Percentiles rank a stretch among this genome's conserved stretches.
These are phyloP conservation scores for Fusarium sp. DNA, from an alignment of 2,329 filamentous ascomycete species.

Conservation along the genomic window DNA sequence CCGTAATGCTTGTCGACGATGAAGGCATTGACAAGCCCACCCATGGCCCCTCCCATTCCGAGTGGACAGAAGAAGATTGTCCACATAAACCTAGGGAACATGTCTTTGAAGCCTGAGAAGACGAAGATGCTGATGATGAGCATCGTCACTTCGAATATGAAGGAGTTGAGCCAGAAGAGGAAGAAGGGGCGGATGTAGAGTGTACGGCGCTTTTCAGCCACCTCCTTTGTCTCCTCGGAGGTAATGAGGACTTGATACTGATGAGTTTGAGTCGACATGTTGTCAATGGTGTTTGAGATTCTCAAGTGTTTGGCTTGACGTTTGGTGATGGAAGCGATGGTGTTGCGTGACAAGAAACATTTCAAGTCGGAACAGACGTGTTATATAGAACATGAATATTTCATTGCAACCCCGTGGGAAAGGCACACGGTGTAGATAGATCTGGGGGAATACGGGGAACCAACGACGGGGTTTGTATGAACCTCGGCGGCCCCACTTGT, in stretches of 20 bases:
- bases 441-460: background rate
- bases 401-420: background rate
- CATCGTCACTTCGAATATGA: conserved; percentile 20
- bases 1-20: background rate
- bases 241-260: background rate
- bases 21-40: background rate
- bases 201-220: conserved; percentile 16
- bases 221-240: background rate
- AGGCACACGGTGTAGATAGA: background rate
- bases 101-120: conserved; percentile 5
- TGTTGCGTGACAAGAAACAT: background rate
- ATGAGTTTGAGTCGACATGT: background rate
- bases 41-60: background rate
- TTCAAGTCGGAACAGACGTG: background rate
- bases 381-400: background rate
- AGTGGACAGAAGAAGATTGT: background rate
- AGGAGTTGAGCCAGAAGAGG: conserved; percentile 21
- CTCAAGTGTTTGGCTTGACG: background rate
- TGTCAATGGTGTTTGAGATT: background rate
- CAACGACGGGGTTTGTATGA: background rate
- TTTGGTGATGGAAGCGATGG: background rate
- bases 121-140: conserved; percentile 11
- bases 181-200: conserved; percentile 20
- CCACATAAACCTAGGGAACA: background rate
- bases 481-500: background rate